Percentiles rank a stretch among this genome's conserved stretches.
phyloP scores from a whole-genome alignment of 2,329 filamentous ascomycete species.

The Macrophomina tecta region DNA sequence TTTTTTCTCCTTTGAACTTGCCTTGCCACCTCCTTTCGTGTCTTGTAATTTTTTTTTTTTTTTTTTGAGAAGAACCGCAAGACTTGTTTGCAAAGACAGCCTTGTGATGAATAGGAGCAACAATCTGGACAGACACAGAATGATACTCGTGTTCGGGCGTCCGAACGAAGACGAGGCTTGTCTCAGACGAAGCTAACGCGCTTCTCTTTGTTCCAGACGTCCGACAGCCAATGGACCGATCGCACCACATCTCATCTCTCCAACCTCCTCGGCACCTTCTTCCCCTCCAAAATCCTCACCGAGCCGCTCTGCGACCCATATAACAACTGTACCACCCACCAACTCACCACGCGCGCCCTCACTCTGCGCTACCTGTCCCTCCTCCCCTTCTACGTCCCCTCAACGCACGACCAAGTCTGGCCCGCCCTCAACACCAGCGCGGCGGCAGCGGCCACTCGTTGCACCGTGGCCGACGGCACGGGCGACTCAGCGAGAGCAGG shows the following conservation, averaged over 20 bases:
- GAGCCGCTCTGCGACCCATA: slow-evolving; percentile 70
- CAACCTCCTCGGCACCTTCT: slow-evolving; percentile 53
- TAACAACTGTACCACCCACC: slow-evolving; percentile 70
- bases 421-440: slow-evolving; percentile 50
- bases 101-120: too few species aligned
- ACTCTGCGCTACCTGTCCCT: slow-evolving; percentile 67
- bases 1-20: background rate
- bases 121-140: too few species aligned
- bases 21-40: background rate
- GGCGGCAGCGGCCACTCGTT: slow-evolving; percentile 45
- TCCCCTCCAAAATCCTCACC: slow-evolving; percentile 64
- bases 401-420: slow-evolving; percentile 46
- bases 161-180: too few species aligned
- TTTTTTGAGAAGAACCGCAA: background rate
- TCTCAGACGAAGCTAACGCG: background rate
- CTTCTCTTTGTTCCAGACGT: slow-evolving; percentile 50
- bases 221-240: slow-evolving; percentile 55
- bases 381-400: slow-evolving; percentile 51
- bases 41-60: background rate
- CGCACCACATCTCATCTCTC: slow-evolving; percentile 66
- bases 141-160: too few species aligned
- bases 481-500: slow-evolving; percentile 46
- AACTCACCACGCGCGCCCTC: slow-evolving; percentile 79
- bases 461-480: slow-evolving; percentile 45
- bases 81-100: too few species aligned